Conservation (phyloP, 2,329 filamentous ascomycete species). For the Phaeosphaeriaceae sp. region DNA sequence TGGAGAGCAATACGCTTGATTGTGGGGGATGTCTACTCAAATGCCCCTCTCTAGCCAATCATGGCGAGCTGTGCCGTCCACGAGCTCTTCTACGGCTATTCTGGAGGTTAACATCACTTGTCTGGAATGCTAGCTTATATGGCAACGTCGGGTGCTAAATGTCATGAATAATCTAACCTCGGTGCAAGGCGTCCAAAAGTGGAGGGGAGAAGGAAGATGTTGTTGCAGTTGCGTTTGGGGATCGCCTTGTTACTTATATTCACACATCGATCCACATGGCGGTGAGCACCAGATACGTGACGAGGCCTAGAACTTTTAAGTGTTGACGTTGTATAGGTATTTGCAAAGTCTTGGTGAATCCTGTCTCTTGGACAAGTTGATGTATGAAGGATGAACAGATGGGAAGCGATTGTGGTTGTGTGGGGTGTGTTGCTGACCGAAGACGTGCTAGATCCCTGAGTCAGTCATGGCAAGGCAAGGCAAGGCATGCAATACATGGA, state of each 20-base stretch:
- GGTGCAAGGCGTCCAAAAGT: background rate
- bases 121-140: constrained; percentile 15
- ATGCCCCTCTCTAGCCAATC: constrained; percentile 32
- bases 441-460: too few species aligned
- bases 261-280: constrained; percentile 29
- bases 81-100: constrained; percentile 29
- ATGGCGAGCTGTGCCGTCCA: constrained; percentile 25
- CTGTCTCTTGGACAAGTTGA: too few species aligned
- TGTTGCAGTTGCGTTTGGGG: constrained; percentile 2
- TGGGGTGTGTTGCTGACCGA: too few species aligned
- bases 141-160: background rate
- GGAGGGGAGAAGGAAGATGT: background rate
- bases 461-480: too few species aligned
- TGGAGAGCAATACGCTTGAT: constrained; percentile 19
- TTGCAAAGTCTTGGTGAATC: too few species aligned
- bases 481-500: background rate
- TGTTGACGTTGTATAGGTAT: too few species aligned
- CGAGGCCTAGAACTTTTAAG: background rate
- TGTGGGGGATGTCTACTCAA: constrained; percentile 29
- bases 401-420: too few species aligned
- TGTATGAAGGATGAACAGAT: too few species aligned
- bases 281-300: constrained; percentile 24
- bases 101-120: constrained; percentile 28
- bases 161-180: too few species aligned
- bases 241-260: constrained; percentile 22